A percentile compares a stretch with the other conserved stretches of the same genome.
These are phyloP conservation scores for Domatiomyces globalis DNA, from an alignment of 2,329 filamentous ascomycete genomes.

Conservation along the genomic window DNA sequence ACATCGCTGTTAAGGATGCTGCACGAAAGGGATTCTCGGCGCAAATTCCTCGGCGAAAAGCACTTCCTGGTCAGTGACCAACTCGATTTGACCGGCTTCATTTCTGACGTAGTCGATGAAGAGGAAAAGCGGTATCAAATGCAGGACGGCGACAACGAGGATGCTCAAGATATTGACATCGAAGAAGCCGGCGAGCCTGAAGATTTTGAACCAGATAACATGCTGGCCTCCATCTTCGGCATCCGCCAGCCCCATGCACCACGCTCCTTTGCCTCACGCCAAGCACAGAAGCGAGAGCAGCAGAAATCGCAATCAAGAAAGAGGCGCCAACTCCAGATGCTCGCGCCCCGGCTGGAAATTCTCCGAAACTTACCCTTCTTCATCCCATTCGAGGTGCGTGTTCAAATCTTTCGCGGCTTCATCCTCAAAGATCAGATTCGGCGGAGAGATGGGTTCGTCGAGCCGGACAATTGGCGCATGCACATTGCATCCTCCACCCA, in stretches of 20 bases:
- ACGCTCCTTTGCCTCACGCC: conserved; percentile 11
- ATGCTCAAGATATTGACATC: conserved; percentile 33
- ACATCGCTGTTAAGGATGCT: conserved; percentile 72
- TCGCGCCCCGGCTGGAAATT: conserved; percentile 78
- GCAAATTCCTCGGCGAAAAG: conserved; percentile 63
- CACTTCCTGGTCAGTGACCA: conserved; percentile 89
- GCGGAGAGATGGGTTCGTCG: conserved; percentile 52
- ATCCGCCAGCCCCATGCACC: conserved; percentile 15
- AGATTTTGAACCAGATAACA: conserved; percentile 37
- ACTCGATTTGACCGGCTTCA: conserved; percentile 81
- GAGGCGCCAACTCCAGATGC: conserved; percentile 56
- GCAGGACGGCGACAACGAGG: conserved; percentile 48
- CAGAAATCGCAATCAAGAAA: conserved; percentile 42
- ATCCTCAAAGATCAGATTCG: conserved; percentile 68
- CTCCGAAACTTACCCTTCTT: conserved; percentile 94
- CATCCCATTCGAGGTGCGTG: conserved; percentile 80
- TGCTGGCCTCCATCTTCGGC: conserved; percentile 13
- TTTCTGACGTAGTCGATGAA: conserved; percentile 72
- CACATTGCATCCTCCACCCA: conserved; percentile 36
- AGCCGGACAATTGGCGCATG: conserved; percentile 62
- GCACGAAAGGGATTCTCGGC: conserved; percentile 83
- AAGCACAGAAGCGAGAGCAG: conserved; percentile 9
- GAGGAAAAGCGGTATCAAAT: conserved; percentile 63
- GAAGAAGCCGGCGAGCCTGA: conserved; percentile 30
- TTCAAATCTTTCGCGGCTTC: conserved; percentile 87